These are phyloP conservation scores for Aspergillus transmontanensis DNA, from an alignment of 2,329 filamentous ascomycete genomes.

Conservation along the genomic window DNA sequence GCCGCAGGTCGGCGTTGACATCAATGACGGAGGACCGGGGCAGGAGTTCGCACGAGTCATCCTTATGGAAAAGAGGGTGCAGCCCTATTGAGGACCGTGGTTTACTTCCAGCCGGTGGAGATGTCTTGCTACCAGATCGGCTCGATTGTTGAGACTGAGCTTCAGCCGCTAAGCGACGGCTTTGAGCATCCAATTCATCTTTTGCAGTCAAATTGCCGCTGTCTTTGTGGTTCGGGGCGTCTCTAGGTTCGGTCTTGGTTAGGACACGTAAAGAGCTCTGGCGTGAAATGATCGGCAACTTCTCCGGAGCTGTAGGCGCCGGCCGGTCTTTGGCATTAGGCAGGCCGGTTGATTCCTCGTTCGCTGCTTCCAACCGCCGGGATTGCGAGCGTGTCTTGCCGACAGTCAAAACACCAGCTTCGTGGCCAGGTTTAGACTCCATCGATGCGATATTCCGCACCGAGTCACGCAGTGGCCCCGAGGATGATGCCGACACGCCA, in stretches of 20 bases:
- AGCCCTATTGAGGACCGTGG: constrained; percentile 40
- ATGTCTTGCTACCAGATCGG: constrained; percentile 33
- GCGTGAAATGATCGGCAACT: constrained; percentile 15
- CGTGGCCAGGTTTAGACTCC: constrained; percentile 36
- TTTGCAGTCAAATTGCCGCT: neutral
- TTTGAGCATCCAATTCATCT: constrained; percentile 3
- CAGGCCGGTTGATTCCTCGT: constrained; percentile 21
- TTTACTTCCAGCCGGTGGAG: constrained; percentile 25
- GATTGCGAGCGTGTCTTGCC: constrained; percentile 48
- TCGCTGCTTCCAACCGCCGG: constrained; percentile 37
- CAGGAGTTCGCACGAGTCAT: constrained; percentile 40
- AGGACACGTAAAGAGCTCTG: constrained; percentile 15
- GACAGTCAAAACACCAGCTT: constrained; percentile 36
- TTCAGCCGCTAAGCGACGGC: constrained; percentile 16
- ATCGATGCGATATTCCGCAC: constrained; percentile 29
- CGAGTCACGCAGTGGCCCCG: constrained; percentile 35
- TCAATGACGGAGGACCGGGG: constrained; percentile 43
- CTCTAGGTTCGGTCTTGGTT: constrained; percentile 7
- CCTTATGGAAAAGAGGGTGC: constrained; percentile 40
- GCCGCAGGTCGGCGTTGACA: constrained; percentile 41
- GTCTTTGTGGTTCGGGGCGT: constrained; percentile 1
- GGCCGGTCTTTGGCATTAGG: constrained; percentile 25
- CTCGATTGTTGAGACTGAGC: constrained; percentile 20
- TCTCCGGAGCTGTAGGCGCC: constrained; percentile 23
- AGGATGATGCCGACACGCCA: constrained; percentile 38